A percentile compares a stretch with the other conserved stretches of the same genome.
phyloP scores from a whole-genome alignment of 306 rosid species.

The Begonia peltatifolia region DNA sequence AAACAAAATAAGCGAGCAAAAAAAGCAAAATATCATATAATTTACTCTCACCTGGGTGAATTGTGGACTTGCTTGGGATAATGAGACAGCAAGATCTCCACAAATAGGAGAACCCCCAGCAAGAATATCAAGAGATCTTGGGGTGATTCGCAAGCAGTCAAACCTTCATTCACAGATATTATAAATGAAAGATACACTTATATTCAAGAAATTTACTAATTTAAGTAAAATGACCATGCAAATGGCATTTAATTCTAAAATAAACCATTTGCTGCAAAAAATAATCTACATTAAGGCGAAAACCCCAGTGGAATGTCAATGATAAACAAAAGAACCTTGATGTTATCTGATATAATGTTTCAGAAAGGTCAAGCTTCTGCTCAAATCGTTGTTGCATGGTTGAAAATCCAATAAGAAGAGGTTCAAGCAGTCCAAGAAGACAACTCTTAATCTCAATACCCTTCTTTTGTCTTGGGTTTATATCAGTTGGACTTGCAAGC shows the following conservation, averaged over 20 bases:
- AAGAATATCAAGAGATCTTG: constrained; percentile 89
- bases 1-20: background rate
- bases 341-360: constrained; percentile 90
- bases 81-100: constrained; percentile 97
- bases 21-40: constrained; percentile 4
- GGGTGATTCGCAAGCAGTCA: constrained; percentile 97
- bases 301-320: background rate
- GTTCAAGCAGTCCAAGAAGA: constrained; percentile 97
- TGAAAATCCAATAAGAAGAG: constrained; percentile 93
- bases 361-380: constrained; percentile 95
- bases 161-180: constrained; percentile 53
- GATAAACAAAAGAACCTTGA: constrained; percentile 57
- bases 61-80: constrained; percentile 97
- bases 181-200: constrained; percentile 14
- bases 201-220: background rate
- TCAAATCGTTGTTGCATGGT: constrained; percentile 90
- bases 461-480: constrained; percentile 80
- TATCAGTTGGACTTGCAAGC: constrained; percentile 74
- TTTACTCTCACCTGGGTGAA: constrained; percentile 71
- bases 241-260: background rate
- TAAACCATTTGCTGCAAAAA: background rate
- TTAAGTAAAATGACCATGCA: background rate
- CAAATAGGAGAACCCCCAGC: constrained; percentile 96
- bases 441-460: constrained; percentile 84
- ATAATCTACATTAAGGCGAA: background rate